phyloP scores from a whole-genome alignment of 1,139 yeast species.

The Kodamaea plutei region DNA sequence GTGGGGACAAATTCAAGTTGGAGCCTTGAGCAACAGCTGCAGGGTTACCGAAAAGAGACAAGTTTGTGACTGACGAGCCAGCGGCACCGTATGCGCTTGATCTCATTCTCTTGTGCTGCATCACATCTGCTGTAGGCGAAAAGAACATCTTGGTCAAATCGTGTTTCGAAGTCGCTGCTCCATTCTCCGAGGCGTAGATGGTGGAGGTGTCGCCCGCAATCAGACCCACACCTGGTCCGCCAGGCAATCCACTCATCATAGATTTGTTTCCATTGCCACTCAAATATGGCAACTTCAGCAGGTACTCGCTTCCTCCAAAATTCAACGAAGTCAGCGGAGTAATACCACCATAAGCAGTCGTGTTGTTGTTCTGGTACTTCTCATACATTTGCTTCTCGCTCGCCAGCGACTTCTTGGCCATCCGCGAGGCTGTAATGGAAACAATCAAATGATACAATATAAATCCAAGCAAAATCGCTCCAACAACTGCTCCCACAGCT shows the following conservation, averaged over 20 bases:
- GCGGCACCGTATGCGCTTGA: conserved; percentile 18
- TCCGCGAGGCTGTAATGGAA: conserved; percentile 35
- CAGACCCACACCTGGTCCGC: conserved; percentile 16
- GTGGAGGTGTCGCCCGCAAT: conserved; percentile 39
- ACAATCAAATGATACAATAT: conserved; percentile 35
- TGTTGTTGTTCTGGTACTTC: conserved; percentile 35
- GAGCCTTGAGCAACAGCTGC: conserved; percentile 16
- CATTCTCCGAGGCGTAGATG: conserved; percentile 33
- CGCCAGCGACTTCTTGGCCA: conserved; percentile 34
- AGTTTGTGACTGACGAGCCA: conserved; percentile 22
- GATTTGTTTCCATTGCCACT: conserved; percentile 19
- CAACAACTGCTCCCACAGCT: conserved; percentile 69
- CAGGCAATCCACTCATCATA: conserved; percentile 15
- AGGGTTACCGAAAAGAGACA: conserved; percentile 18
- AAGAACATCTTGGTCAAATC: conserved; percentile 57
- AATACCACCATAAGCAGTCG: conserved; percentile 30
- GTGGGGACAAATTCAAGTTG: conserved; percentile 25
- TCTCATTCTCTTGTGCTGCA: conserved; percentile 41
- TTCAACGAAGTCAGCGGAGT: conserved; percentile 18
- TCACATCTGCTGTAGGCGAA: conserved; percentile 77
- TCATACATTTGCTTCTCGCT: conserved; percentile 34
- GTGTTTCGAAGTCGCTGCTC: conserved; percentile 33
- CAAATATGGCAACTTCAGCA: conserved; percentile 33
- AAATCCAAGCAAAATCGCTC: conserved; percentile 47
- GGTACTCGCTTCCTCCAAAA: conserved; percentile 20